Base-by-base conservation (phyloP, 2,329 filamentous ascomycete genomes). In the Ceratocystis eucalypticola region DNA sequence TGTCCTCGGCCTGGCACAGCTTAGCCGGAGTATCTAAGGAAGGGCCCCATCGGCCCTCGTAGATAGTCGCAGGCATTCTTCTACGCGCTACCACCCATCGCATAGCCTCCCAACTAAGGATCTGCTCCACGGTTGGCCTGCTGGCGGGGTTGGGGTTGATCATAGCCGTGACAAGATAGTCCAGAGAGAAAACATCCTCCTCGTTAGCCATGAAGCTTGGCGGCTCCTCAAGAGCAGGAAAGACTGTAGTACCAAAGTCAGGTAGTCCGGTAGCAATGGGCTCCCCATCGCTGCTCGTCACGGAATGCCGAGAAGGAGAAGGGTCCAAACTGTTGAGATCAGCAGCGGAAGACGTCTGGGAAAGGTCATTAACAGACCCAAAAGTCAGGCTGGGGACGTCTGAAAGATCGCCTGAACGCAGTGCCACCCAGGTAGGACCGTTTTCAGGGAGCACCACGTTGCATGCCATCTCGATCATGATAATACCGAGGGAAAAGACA, bases 361-460 rank as follows among this genome's bases (percentile, higher is more conserved):
- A 62, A 37, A 94, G 82, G 64, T 83, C 84, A 71, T 84, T 88
- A 37, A 86, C 83, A 63, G 82, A 87, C 70, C 87, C 91, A 78
- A 86, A 93, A 1, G 91, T 96, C 67, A 99, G 81, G 72, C 88
- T 91, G 1, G 92, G 92, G 15, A 97, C 84, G 70, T 93, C 89
- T 67, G 88, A 91, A 73, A 96, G 86, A 73, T 97, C 92, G 45
- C 91, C 93, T 66, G 88, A 89, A 62, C 94, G 86, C 61, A 99
- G 82, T 61, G 90, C 90, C 72, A 93, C 86, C 94, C 94, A 99
- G 17, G 88, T 89, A 17, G 86, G 83, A 59, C 94, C 94, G 70
- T 97, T 96, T 73, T 96, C 91, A 0, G 94, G 94, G 33, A 99
- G 86, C 69, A 91, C 87, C 63, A 96, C 91, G 72, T 99, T 99